Conservation (phyloP, 345 rosid genomes). For the Syzygium grande region DNA sequence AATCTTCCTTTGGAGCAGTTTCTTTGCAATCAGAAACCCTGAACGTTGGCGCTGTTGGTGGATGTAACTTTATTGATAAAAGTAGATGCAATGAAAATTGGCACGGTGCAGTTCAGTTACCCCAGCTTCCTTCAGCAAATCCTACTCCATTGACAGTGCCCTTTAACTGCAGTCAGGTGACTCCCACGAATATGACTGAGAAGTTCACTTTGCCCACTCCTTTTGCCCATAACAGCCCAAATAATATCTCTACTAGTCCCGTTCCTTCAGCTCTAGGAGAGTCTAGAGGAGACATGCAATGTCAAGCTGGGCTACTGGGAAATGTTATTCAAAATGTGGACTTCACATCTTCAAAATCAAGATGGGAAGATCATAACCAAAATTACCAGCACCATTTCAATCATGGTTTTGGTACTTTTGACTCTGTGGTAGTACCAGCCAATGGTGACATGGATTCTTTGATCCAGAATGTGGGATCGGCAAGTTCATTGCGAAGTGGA, state of each 20-base stretch:
- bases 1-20: slow-evolving; percentile 30
- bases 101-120: slow-evolving; percentile 35
- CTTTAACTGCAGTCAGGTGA: slow-evolving; percentile 23
- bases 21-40: slow-evolving; percentile 26
- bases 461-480: slow-evolving; percentile 20
- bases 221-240: slow-evolving; percentile 17
- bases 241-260: slow-evolving; percentile 26
- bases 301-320: slow-evolving; percentile 31
- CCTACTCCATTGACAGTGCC: slow-evolving; percentile 30
- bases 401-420: slow-evolving; percentile 22
- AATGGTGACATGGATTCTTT: slow-evolving; percentile 8
- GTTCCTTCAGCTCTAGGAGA: slow-evolving; percentile 19
- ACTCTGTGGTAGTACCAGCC: slow-evolving; percentile 18
- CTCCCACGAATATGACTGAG: slow-evolving; percentile 17
- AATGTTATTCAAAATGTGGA: slow-evolving; percentile 30
- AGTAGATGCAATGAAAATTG: slow-evolving; percentile 34
- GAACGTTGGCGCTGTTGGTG: slow-evolving; percentile 18
- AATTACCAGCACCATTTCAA: slow-evolving; percentile 3
- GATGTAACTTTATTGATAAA: slow-evolving; percentile 34
- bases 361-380: slow-evolving; percentile 41
- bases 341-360: slow-evolving; percentile 17
- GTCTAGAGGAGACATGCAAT: slow-evolving; percentile 30
- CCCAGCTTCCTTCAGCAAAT: slow-evolving; percentile 33
- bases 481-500: slow-evolving; percentile 5
- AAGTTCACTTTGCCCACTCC: slow-evolving; percentile 10